A percentile compares a stretch with the other conserved stretches of the same genome.
Conservation (phyloP, 2,329 filamentous ascomycete genomes). For the Trichoderma breve region DNA sequence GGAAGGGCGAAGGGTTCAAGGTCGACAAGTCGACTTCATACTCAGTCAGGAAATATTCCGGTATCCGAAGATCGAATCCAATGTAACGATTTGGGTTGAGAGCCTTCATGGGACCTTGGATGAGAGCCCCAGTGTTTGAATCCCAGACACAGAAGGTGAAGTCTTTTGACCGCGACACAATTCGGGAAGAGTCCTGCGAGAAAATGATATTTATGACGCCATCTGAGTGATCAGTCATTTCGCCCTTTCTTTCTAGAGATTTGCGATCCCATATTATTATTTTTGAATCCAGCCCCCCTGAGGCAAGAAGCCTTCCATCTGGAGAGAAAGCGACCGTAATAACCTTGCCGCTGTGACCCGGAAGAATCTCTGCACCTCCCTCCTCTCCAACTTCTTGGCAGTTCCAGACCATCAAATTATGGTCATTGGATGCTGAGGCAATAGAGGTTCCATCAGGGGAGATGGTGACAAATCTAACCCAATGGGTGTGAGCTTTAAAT, state of each 20-base stretch:
- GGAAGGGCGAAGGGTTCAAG: fast-evolving
- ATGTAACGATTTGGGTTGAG: no score
- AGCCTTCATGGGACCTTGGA: neutral
- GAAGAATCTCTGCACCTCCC: no score
- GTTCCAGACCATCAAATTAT: no score
- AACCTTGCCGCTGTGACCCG: no score
- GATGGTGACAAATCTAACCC: neutral
- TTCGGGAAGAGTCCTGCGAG: neutral
- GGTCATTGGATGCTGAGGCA: no score
- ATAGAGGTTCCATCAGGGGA: neutral
- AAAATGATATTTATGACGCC: fast-evolving
- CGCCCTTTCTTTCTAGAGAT: no score
- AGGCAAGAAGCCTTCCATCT: neutral
- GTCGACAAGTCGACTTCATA: neutral
- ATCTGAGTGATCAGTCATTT: neutral
- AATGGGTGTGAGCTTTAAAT: neutral
- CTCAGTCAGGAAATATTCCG: neutral
- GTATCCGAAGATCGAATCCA: neutral
- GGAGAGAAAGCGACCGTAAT: neutral
- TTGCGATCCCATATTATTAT: neutral
- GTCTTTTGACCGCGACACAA: neutral
- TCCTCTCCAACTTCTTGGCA: no score
- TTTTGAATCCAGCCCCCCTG: neutral
- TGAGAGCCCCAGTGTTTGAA: neutral
- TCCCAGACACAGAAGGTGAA: fast-evolving